Percentiles rank a stretch among this genome's conserved stretches.
Conservation (phyloP, 2,329 filamentous ascomycete species). For the Alternaria sp. region DNA sequence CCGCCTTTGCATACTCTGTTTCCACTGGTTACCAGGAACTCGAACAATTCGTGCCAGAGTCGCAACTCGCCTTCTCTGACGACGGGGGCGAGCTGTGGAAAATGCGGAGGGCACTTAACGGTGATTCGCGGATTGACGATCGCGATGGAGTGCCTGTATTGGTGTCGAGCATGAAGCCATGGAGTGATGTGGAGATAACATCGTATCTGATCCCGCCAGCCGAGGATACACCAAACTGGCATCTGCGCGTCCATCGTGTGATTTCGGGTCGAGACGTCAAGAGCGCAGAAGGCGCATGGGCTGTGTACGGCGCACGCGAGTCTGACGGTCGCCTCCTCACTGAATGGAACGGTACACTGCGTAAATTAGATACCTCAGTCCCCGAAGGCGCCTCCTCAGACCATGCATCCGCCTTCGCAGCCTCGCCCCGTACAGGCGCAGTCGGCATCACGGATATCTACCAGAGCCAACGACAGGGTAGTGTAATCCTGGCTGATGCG, state of each 20-base stretch:
- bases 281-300: slow-evolving; percentile 79
- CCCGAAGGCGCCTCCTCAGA: slow-evolving; percentile 51
- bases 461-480: slow-evolving; percentile 60
- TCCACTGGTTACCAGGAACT: slow-evolving; percentile 78
- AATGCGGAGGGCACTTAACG: slow-evolving; percentile 71
- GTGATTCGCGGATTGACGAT: slow-evolving; percentile 67
- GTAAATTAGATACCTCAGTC: slow-evolving; percentile 44
- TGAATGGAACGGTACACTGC: slow-evolving; percentile 27
- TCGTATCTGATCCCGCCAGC: slow-evolving; percentile 72
- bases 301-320: slow-evolving; percentile 69
- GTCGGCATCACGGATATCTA: slow-evolving; percentile 61
- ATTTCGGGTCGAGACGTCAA: slow-evolving; percentile 67
- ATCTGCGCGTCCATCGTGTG: slow-evolving; percentile 71
- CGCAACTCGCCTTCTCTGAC: slow-evolving; percentile 77
- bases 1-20: slow-evolving; percentile 78
- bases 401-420: slow-evolving; percentile 52
- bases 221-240: slow-evolving; percentile 68
- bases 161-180: slow-evolving; percentile 75
- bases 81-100: slow-evolving; percentile 83
- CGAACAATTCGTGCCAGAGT: slow-evolving; percentile 79
- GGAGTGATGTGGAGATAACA: slow-evolving; percentile 70
- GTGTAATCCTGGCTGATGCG: slow-evolving; percentile 76
- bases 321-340: slow-evolving; percentile 65
- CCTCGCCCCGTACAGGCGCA: slow-evolving; percentile 59
- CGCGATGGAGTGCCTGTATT: slow-evolving; percentile 66